A percentile compares a stretch with the other conserved stretches of the same genome.
phyloP scores from a whole-genome alignment of 768 basidiomycete genomes.

The Pulveroboletus sp. region DNA sequence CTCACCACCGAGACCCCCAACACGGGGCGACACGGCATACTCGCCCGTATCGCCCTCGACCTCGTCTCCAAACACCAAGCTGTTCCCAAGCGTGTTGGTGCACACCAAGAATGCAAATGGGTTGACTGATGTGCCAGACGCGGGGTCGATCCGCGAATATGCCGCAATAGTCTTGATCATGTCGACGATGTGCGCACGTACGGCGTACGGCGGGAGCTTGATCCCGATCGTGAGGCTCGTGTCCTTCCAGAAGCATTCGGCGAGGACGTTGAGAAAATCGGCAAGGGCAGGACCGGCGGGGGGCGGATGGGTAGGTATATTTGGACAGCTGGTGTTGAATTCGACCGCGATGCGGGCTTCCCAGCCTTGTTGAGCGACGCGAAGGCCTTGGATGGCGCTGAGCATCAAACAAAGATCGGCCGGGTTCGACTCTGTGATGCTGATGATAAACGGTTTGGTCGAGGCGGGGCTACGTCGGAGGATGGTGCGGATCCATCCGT shows the following conservation, averaged over 20 bases:
- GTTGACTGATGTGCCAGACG: slow-evolving; percentile 25
- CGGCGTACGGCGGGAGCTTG: slow-evolving; percentile 77
- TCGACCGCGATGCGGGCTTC: slow-evolving; percentile 62
- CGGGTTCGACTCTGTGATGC: slow-evolving; percentile 65
- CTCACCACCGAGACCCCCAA: slow-evolving; percentile 79
- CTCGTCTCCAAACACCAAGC: slow-evolving; percentile 62
- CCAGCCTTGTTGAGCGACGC: slow-evolving; percentile 35
- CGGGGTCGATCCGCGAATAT: slow-evolving; percentile 30
- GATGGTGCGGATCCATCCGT: slow-evolving; percentile 51
- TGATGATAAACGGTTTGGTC: slow-evolving; percentile 74
- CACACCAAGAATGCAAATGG: slow-evolving; percentile 75
- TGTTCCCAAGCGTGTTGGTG: slow-evolving; percentile 77
- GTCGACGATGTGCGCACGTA: slow-evolving; percentile 56
- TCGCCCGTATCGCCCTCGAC: slow-evolving; percentile 20
- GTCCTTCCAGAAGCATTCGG: slow-evolving; percentile 48
- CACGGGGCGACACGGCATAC: slow-evolving; percentile 61
- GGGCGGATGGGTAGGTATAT: slow-evolving; percentile 61
- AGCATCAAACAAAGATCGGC: slow-evolving; percentile 55
- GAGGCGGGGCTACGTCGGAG: slow-evolving; percentile 32
- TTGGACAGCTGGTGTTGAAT: slow-evolving; percentile 85
- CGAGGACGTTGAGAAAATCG: slow-evolving; percentile 55
- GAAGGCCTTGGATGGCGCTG: slow-evolving; percentile 55
- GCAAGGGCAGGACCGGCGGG: slow-evolving; percentile 40
- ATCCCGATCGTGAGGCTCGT: slow-evolving; percentile 63
- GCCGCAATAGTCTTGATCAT: slow-evolving; percentile 46